Evolutionary conservation across 345 rosid species (phyloP), one percentile per base, ranked within the genome.

Genomic region (Eucalyptus pumila): DNA sequence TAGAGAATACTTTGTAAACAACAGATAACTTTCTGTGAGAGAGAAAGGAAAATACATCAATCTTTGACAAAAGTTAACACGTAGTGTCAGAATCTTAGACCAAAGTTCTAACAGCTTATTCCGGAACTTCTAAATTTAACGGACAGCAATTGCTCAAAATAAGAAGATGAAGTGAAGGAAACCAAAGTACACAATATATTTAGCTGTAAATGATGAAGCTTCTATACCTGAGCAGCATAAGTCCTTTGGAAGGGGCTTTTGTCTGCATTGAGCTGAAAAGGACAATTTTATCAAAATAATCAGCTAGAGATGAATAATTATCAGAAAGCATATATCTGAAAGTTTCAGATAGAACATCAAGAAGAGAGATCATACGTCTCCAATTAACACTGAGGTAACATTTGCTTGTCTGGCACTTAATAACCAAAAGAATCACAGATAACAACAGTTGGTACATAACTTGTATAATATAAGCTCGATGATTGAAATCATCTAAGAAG

Each of bases 211-310:
- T 17, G n/a, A 52, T 5, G 4, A 62, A 6, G 17, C 50, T 72
- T 88, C 40, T 47, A 30, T 86, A 98, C 99, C 99, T 98, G 98
- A 88, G 97, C 93, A 87, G 99, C 99, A 92, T 97, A 98, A 92
- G 98, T 94, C 91, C 99, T 94, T 91, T 97, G 99, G 92, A 98
- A 98, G 6, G 98, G 99, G 80, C 99, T 98, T 94, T 95, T 97
- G 88, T 95, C 99, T 12, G 94, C 89, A 89, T 98, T 98, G 45
- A 98, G 97, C 99, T 98, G 99, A 72, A 91, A 91, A 72, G 91
- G 69, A 91, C 86, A 87, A 87, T 65, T 32, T 89, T 44, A 45
- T 85, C 80, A 88, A 21, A 90, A 49, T 48, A 49, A 86, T 72
- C 87, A 88, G 87, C 19, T 44, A 30, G 21, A 87, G 34, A 86